Percentiles rank a stretch among this genome's conserved stretches.
Conservation (phyloP, 2,329 filamentous ascomycete species). For the Cladophialophora psammophila region DNA sequence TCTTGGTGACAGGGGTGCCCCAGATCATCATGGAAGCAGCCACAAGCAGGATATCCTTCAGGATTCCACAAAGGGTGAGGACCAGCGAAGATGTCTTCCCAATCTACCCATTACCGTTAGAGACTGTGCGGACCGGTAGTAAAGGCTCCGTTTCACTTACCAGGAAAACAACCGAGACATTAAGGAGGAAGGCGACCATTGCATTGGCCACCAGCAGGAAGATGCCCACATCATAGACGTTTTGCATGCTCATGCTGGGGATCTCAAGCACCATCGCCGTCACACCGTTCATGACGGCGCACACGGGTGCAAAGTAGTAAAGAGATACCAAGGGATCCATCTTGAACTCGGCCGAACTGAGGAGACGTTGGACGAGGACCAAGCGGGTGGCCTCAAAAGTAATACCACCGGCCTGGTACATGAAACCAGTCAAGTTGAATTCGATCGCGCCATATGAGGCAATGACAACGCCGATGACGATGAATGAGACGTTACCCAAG, state of each 20-base stretch:
- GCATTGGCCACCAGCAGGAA: slow-evolving; percentile 75
- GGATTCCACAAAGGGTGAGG: slow-evolving; percentile 83
- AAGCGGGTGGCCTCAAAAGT: slow-evolving; percentile 81
- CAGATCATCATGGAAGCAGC: slow-evolving; percentile 78
- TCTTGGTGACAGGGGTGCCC: slow-evolving; percentile 71
- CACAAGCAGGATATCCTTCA: slow-evolving; percentile 88
- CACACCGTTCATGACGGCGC: slow-evolving; percentile 78
- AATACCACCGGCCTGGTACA: slow-evolving; percentile 77
- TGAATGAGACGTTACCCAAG: slow-evolving; percentile 90
- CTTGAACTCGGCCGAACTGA: slow-evolving; percentile 79
- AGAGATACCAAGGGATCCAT: slow-evolving; percentile 89
- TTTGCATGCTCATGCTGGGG: slow-evolving; percentile 68
- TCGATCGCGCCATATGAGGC: slow-evolving; percentile 95
- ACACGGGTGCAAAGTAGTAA: slow-evolving; percentile 89
- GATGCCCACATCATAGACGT: slow-evolving; percentile 71
- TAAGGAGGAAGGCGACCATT: slow-evolving; percentile 78
- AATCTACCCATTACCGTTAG: slow-evolving; percentile 63
- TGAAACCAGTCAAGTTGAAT: slow-evolving; percentile 68
- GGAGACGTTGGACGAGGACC: slow-evolving; percentile 84
- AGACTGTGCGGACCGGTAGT: neutral
- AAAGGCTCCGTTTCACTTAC: slow-evolving; percentile 59
- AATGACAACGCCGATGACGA: slow-evolving; percentile 92
- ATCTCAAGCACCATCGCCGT: slow-evolving; percentile 75
- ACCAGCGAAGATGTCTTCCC: slow-evolving; percentile 87
- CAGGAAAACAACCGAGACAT: slow-evolving; percentile 84